Evolutionary conservation across 257 asterid species (phyloP), one percentile per base, ranked within the genome.

Genomic region (Salvia hispanica): DNA sequence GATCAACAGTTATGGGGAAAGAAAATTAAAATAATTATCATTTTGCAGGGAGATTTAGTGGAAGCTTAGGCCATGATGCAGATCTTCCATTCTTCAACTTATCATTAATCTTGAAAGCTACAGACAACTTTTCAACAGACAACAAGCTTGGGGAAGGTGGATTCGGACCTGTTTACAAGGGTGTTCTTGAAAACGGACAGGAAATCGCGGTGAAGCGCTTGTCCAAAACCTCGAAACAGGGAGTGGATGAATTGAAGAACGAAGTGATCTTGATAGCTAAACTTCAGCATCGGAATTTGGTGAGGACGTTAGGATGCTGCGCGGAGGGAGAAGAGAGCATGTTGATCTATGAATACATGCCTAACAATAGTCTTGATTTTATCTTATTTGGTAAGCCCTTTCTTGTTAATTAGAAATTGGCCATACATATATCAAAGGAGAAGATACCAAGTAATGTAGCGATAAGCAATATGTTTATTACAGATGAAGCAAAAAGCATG

Each of bases 141-240:
- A 60, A 60, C 21, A 70, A 70, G 69, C 46, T 70, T 40, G 75
- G 75, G 3, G 45, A 70, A 68, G 74, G 74, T 18, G 74, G 74
- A 70, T 70, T 36, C 5, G 74, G 74, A 50, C 75, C 69, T 36
- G 75, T 70, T n/a, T 50, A 50, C 45, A 70, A 25, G 56, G 44
- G 31, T 28, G 21, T 15, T 16, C 40, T 58, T 3, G 66, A 58
- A 11, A 44, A 34, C 12, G 59, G 73, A 6, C 73, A 58, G 46
- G 73, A 69, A 58, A 58, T 69, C 8, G 73, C 73, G 0, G 73
- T 69, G 59, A 69, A 69, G 43, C 73, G 66, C 5, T 46, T 69
- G 59, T 58, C 66, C 4, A 58, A 69, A 69, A 46, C 66, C 25
- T 69, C 73, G 2, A 9, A 15, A 11, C 73, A 69, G 36, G 66